Evolutionary conservation across 345 rosid genomes (phyloP).

Genomic region (Salix purpurea): DNA sequence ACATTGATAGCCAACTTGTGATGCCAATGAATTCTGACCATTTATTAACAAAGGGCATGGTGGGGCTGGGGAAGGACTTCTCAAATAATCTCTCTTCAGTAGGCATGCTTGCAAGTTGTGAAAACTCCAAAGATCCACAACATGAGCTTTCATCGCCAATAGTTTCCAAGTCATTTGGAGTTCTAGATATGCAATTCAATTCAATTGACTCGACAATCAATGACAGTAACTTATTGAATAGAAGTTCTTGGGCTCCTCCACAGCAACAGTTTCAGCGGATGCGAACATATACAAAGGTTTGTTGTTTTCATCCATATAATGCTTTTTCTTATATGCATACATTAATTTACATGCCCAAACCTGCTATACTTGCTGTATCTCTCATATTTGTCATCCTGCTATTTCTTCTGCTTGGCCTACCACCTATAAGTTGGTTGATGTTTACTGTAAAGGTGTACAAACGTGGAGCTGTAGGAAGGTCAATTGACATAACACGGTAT

Average conservation of each 20-base stretch:
- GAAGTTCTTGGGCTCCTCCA: conserved; percentile 44
- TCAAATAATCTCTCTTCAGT: conserved; percentile 43
- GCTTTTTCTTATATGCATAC: not conserved
- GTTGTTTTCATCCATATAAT: not conserved
- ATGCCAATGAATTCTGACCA: conserved; percentile 37
- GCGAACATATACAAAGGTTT: conserved; percentile 67
- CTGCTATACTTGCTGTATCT: not conserved
- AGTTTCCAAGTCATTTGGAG: conserved; percentile 64
- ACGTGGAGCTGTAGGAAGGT: conserved; percentile 82
- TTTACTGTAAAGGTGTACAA: conserved; percentile 51
- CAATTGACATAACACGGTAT: conserved; percentile 67
- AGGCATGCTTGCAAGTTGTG: conserved; percentile 38
- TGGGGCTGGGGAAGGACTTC: conserved; percentile 45
- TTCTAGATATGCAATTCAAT: conserved; percentile 50
- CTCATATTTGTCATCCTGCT: not conserved
- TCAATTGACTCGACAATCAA: conserved; percentile 52
- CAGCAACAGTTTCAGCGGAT: conserved; percentile 47
- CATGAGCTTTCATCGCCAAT: conserved; percentile 59
- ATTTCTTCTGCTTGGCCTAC: not conserved
- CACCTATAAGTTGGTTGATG: conserved; percentile 7
- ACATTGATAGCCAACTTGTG: conserved; percentile 33
- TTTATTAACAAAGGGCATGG: conserved; percentile 37
- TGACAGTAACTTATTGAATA: conserved; percentile 41
- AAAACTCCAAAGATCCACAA: conserved; percentile 48
- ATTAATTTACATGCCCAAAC: not conserved